Conservation (phyloP, 2,329 filamentous ascomycete genomes). For the Fonsecaea nubica region DNA sequence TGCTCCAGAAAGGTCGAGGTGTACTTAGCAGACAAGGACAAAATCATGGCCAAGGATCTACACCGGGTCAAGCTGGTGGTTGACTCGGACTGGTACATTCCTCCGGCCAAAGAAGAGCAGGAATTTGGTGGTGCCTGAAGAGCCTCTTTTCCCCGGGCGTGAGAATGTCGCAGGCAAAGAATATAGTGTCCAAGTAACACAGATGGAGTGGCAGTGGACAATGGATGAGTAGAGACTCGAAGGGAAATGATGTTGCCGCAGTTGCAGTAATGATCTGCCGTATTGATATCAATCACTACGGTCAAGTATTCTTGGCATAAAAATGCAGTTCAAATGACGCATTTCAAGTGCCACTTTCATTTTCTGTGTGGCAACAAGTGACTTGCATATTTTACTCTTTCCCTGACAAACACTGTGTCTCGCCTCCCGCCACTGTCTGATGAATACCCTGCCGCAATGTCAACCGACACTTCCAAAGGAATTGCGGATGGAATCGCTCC, state of each 20-base stretch:
- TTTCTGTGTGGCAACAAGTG: slow-evolving; percentile 1
- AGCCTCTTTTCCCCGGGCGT: not conserved
- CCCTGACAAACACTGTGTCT: not conserved
- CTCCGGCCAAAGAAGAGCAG: slow-evolving; percentile 22
- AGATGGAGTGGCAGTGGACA: not conserved
- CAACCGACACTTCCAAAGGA: slow-evolving; percentile 31
- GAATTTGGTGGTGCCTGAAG: slow-evolving; percentile 2
- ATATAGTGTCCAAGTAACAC: not conserved
- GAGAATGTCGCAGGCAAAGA: not conserved
- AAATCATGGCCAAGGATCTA: slow-evolving; percentile 28
- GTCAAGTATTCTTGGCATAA: slow-evolving; percentile 5
- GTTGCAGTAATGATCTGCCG: not conserved
- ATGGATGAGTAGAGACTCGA: not conserved
- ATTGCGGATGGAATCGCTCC: slow-evolving; percentile 55
- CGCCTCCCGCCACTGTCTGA: not conserved
- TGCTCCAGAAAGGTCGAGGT: slow-evolving; percentile 28
- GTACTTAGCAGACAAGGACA: slow-evolving; percentile 30
- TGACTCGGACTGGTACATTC: slow-evolving; percentile 31
- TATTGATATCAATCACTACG: not conserved
- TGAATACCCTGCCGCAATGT: slow-evolving; percentile 9
- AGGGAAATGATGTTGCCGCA: not conserved
- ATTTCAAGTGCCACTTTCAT: slow-evolving; percentile 1
- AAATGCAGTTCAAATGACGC: slow-evolving; percentile 16
- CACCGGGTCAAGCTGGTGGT: slow-evolving; percentile 32
- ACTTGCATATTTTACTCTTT: not conserved